These are phyloP conservation scores for Botrytis fabae DNA, from an alignment of 2,329 filamentous ascomycete genomes.

Conservation along the genomic window DNA sequence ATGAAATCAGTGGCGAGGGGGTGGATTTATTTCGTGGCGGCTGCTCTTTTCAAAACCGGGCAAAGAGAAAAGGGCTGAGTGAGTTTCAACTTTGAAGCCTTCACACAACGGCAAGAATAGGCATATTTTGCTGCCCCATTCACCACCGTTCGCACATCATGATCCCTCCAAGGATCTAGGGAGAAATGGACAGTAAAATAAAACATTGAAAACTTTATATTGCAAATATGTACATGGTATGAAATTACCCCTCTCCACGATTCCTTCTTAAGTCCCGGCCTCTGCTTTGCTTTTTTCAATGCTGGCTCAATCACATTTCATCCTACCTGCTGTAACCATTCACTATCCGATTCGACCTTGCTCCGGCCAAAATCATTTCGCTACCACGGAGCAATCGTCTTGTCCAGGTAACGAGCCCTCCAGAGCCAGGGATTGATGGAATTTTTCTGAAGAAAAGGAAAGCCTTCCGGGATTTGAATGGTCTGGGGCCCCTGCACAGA, in stretches of 20 bases:
- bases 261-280: not conserved
- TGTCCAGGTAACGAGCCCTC: slow-evolving; percentile 11
- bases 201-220: slow-evolving; percentile 3
- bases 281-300: not conserved
- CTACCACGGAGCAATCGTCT: not conserved
- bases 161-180: slow-evolving; percentile 11
- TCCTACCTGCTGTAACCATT: not conserved
- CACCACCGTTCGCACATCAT: not conserved
- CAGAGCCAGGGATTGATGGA: not conserved
- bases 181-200: not conserved
- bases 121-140: not conserved
- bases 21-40: slow-evolving; percentile 2
- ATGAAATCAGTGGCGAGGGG: not conserved
- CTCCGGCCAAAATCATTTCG: slow-evolving; percentile 11
- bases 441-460: slow-evolving; percentile 16
- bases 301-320: slow-evolving; percentile 1
- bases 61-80: not conserved
- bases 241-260: not conserved
- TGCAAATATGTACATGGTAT: not conserved
- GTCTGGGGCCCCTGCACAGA: slow-evolving; percentile 1
- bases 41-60: not conserved
- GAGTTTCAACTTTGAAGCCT: slow-evolving; percentile 14
- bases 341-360: not conserved
- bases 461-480: not conserved
- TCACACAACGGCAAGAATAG: not conserved